Evolutionary conservation across 345 rosid genomes (phyloP).

Genomic region (Eucalyptus sp.): DNA sequence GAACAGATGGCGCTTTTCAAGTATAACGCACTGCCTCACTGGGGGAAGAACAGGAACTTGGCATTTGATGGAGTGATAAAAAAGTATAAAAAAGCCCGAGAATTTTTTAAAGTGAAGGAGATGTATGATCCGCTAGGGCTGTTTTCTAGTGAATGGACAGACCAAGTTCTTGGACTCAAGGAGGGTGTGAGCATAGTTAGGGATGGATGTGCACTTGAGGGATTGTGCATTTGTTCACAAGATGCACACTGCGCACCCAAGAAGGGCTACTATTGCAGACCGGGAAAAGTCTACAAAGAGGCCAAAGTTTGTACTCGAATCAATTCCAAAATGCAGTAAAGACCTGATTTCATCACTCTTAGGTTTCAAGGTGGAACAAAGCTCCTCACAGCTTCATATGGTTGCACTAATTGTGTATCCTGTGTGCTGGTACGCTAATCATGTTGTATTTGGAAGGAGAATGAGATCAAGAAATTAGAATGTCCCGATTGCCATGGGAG

Average conservation of each 20-base stretch:
- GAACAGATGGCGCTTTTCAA: constrained; percentile 77
- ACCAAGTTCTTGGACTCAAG: constrained; percentile 46
- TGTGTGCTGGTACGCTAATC: background rate
- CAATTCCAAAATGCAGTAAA: background rate
- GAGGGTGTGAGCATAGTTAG: constrained; percentile 16
- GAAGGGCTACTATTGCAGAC: constrained; percentile 54
- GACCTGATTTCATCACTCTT: background rate
- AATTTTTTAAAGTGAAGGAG: constrained; percentile 42
- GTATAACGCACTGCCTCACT: constrained; percentile 63
- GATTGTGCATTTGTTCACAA: constrained; percentile 53
- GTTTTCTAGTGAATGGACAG: constrained; percentile 75
- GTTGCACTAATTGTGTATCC: background rate
- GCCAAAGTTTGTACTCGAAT: constrained; percentile 48
- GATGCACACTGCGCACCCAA: constrained; percentile 69
- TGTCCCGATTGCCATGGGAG: background rate
- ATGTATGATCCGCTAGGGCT: constrained; percentile 53
- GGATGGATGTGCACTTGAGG: constrained; percentile 75
- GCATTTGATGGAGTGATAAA: constrained; percentile 38
- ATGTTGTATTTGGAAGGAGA: background rate
- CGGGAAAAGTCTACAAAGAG: constrained; percentile 42
- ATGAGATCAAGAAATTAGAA: background rate
- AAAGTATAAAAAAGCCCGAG: constrained; percentile 23
- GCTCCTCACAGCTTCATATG: background rate
- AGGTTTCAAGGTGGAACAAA: background rate
- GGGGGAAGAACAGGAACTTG: constrained; percentile 81